phyloP scores from a whole-genome alignment of 108 stramenopile genomes.

The Thalassiosira profunda region DNA sequence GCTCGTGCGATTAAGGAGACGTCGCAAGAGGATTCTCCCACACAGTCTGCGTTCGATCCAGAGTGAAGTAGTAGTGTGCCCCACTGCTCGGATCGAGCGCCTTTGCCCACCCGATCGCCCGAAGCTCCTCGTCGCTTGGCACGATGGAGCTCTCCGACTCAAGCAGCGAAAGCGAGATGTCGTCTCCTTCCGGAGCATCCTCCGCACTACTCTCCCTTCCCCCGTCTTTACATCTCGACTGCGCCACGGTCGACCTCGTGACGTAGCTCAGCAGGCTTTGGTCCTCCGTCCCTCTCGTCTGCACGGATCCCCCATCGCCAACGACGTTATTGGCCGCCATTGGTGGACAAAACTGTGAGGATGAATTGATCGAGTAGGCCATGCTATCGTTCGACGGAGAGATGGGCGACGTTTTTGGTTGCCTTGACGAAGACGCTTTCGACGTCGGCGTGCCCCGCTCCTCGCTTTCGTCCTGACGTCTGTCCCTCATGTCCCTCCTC shows the following conservation, averaged over 20 bases:
- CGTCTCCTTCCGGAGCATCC: conserved; percentile 15
- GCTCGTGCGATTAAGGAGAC: conserved; percentile 12
- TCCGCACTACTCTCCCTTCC: neutral
- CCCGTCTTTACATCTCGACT: conserved; percentile 22
- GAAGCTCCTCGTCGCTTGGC: conserved; percentile 86
- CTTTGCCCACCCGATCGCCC: conserved; percentile 90
- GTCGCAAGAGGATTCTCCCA: conserved; percentile 81
- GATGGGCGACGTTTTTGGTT: conserved; percentile 8
- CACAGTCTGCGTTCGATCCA: conserved; percentile 79
- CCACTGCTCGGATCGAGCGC: conserved; percentile 87
- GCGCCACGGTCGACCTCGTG: conserved; percentile 45
- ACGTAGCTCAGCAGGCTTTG: conserved; percentile 51
- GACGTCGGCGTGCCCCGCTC: conserved; percentile 8
- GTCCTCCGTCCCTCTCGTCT: conserved; percentile 50
- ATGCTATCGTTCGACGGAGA: conserved; percentile 51
- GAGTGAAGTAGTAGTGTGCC: conserved; percentile 86
- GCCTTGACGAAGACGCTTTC: neutral
- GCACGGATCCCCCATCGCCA: conserved; percentile 47
- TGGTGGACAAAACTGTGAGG: conserved; percentile 5
- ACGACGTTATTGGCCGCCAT: conserved; percentile 14
- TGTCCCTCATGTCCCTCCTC: conserved; percentile 45
- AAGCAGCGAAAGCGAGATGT: conserved; percentile 44
- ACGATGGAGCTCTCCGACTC: conserved; percentile 49
- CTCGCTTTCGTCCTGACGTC: conserved; percentile 44
- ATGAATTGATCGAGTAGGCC: conserved; percentile 72